Evolutionary conservation across 1,284 basidiomycete species (phyloP).

Genomic region (Marasmius tenuissimus): DNA sequence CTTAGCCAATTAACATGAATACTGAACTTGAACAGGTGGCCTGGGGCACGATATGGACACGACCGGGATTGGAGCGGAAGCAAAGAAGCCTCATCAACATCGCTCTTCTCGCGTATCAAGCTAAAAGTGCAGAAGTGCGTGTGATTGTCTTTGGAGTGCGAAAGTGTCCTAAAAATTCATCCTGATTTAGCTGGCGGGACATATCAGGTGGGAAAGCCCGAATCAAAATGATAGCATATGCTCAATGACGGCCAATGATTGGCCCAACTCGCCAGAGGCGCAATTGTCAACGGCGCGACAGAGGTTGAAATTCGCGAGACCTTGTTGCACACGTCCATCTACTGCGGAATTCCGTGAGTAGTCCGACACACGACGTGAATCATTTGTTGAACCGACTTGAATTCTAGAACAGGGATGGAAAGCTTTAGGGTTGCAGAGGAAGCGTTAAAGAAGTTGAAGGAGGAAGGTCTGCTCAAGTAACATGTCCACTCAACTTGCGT

Average conservation of each 20-base stretch:
- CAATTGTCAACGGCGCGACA: conserved; percentile 37
- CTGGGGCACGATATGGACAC: conserved; percentile 45
- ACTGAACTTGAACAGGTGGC: conserved; percentile 27
- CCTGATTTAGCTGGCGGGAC: conserved; percentile 30
- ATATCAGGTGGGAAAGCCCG: conserved; percentile 29
- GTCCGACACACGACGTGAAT: neutral
- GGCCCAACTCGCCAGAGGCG: conserved; percentile 28
- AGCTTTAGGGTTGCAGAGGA: conserved; percentile 39
- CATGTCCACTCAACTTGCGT: too few relatives aligned
- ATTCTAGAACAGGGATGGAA: conserved; percentile 31
- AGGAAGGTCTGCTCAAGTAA: conserved; percentile 25
- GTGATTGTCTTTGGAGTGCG: neutral
- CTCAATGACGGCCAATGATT: neutral
- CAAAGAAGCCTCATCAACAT: conserved; percentile 43
- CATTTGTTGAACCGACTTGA: neutral
- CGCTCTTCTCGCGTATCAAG: conserved; percentile 39
- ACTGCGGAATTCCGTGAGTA: conserved; percentile 34
- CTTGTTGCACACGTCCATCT: conserved; percentile 37
- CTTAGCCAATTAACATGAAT: neutral
- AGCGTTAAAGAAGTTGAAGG: conserved; percentile 34
- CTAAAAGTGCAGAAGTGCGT: conserved; percentile 38
- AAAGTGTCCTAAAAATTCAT: neutral
- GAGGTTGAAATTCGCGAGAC: conserved; percentile 42
- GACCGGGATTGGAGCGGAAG: conserved; percentile 41
- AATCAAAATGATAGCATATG: neutral